Evolutionary conservation across 2,329 filamentous ascomycete genomes (phyloP), one percentile per base, ranked within the genome.

Genomic region (Pseudopyrenochaeta lycopersici): DNA sequence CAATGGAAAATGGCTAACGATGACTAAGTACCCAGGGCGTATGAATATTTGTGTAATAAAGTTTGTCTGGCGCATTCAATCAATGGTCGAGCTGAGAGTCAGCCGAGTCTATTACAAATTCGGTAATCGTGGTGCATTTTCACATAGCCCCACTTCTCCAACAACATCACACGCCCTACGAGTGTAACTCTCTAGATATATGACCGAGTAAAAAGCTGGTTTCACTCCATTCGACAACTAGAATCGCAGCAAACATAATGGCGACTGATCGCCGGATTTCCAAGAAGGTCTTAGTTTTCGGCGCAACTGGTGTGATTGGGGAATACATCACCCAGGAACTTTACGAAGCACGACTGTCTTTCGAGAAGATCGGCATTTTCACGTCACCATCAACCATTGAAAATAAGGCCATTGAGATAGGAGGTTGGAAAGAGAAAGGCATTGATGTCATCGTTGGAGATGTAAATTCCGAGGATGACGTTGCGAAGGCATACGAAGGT

Each of bases 361-460:
- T 86, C 65, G 70, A 75, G 48, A 79, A 77, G 40, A 75, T 88
- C 40, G 81, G 76, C 5, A 78, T 88, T 43, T 86, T 79, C 70
- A 88, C 86, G 1, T 87, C 85, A 5, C 63, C 77, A 9, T 75
- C 74, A 42, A 85, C 83, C 0, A 74, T 79, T n/a, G 67, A 79
- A 42, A 77, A 73, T 9, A 89, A 88, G 62, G 56, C 74, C 1
- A 69, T 77, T 1, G 72, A 80, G 29, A 77, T 89, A 10, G 77
- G 82, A 29, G 67, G 72, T 1, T 72, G 82, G 60, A 78, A 81
- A 61, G 62, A 69, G 17, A 68, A 76, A 52, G 82, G 82, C 2
- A 79, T 86, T 7, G 77, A 83, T 9, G 76, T 89, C 5, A 76
- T 87, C 17, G 76, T 83, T 0, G 87, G 86, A 18, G 79, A 87